Base-by-base conservation (phyloP, 257 asterid species). In the Ajuga chamaepitys region DNA sequence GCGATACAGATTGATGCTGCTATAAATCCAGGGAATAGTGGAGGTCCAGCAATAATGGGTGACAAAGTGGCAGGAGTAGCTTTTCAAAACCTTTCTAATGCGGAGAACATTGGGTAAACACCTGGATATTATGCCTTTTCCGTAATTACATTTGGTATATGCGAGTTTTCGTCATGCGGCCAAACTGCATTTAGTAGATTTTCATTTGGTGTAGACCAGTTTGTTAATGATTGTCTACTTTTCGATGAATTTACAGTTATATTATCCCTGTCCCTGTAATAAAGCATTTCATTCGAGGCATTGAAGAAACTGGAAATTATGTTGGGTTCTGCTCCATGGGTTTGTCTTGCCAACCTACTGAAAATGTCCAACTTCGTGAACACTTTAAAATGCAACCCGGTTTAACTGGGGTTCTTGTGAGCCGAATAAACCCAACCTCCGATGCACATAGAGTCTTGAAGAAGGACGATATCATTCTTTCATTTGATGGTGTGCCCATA, bases 1-100 rank as follows among this genome's bases (percentile, higher is more conserved):
- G 96, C 99, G 13, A 93, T 93, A 69, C 99, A 93, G 82, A 93
- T 93, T 74, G 99, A 93, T 76, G 99, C 99, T 25, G 99, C 99
- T 58, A 93, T 93, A 74, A 93, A 93, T 79, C 97, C 99, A 5
- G 99, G 97, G 59, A 93, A 93, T 65, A 93, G 99, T 62, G 99
- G 99, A 57, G 99, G 97, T 42, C 99, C 99, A 3, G 99, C 99
- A 64, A 81, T 93, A 74, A 86, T 89, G 99, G 97, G 87, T 50
- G 94, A 89, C 77, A 93, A 84, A 80, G 99, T 93, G 67, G 97
- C 93, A 37, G 99, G 99, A 25, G 97, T 93, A 67, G 97, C 99
- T 61, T 93, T 93, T 78, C 99, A 93, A 74, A 93, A 93, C 82
- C 97, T 93, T 70, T 89, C 96, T 3, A 95, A 95, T 79, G 96